Percentiles rank a stretch among this genome's conserved stretches.
Conservation (phyloP, 805 yeast genomes). For the Pichia deserticola region DNA sequence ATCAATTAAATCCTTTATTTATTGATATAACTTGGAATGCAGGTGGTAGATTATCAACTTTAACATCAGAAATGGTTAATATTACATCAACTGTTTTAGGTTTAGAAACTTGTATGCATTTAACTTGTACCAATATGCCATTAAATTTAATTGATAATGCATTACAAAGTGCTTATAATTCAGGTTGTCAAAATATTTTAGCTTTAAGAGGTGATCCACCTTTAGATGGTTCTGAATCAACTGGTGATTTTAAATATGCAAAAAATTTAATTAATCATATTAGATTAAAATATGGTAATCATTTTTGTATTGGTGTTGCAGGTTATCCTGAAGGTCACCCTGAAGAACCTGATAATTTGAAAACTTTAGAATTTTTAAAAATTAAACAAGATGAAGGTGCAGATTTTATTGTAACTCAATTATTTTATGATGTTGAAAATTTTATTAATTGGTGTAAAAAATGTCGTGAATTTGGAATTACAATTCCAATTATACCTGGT, state of each 20-base stretch:
- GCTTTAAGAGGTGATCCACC: constrained; percentile 98
- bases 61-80: constrained; percentile 87
- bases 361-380: constrained; percentile 57
- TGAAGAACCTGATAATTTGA: constrained; percentile 57
- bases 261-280: constrained; percentile 79
- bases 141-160: constrained; percentile 76
- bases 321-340: constrained; percentile 98
- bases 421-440: constrained; percentile 90
- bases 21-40: constrained; percentile 99
- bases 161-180: constrained; percentile 69
- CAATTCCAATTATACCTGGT: constrained; percentile 90
- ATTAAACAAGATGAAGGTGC: constrained; percentile 94
- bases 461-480: constrained; percentile 65
- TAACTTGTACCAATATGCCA: constrained; percentile 95
- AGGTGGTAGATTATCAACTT: constrained; percentile 77
- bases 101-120: constrained; percentile 94
- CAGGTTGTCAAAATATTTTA: constrained; percentile 92
- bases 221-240: constrained; percentile 58
- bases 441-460: constrained; percentile 76
- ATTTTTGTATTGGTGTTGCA: constrained; percentile 93
- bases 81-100: constrained; percentile 88
- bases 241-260: constrained; percentile 84
- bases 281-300: constrained; percentile 68
- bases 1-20: constrained; percentile 81
- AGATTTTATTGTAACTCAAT: constrained; percentile 87